These are phyloP conservation scores for Bipolaris bicolor DNA, from an alignment of 2,329 filamentous ascomycete species.

Conservation along the genomic window DNA sequence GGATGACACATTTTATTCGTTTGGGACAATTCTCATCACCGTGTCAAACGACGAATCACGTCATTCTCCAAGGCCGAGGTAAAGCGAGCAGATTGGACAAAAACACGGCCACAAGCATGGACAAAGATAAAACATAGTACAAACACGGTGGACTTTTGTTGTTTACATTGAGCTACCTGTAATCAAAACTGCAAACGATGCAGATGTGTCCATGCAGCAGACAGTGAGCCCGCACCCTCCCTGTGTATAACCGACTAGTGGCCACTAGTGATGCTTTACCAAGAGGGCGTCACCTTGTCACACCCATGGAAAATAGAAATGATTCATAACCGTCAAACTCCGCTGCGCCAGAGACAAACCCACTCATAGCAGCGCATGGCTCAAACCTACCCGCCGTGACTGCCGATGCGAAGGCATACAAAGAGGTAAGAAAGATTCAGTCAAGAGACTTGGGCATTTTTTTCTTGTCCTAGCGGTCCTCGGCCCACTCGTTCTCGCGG, in stretches of 20 bases:
- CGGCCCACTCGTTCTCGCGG: conserved; percentile 61
- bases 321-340: conserved; percentile 16
- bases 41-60: conserved; percentile 2
- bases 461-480: conserved; percentile 43
- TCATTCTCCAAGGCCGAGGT: conserved; percentile 11
- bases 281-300: conserved; percentile 1
- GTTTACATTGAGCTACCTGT: conserved; percentile 14
- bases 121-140: too few relatives aligned
- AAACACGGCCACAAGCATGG: not conserved
- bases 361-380: not conserved
- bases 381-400: conserved; percentile 4
- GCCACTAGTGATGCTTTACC: not conserved
- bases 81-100: not conserved
- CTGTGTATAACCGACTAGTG: conserved; percentile 7
- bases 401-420: conserved; percentile 7
- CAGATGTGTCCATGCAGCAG: conserved; percentile 1
- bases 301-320: conserved; percentile 14
- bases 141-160: not conserved
- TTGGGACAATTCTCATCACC: conserved; percentile 10
- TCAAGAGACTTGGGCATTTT: not conserved
- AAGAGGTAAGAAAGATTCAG: not conserved
- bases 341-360: conserved; percentile 17
- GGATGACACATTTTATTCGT: too few relatives aligned
- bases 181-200: conserved; percentile 4
- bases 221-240: conserved; percentile 1